phyloP scores from a whole-genome alignment of 768 basidiomycete genomes.

The Boletales sp. region DNA sequence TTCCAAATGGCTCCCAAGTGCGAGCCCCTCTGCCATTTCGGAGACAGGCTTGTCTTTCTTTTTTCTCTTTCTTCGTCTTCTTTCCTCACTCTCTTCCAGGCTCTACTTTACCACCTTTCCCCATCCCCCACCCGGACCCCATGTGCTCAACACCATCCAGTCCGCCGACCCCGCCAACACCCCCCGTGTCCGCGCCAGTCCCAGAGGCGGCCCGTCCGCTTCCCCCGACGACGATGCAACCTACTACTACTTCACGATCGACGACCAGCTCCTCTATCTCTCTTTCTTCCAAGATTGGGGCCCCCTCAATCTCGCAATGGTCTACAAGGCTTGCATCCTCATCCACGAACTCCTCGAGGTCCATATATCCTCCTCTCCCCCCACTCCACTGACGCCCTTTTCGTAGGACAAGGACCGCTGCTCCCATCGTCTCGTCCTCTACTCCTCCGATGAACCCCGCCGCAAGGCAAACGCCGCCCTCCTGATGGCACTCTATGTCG shows the following conservation, averaged over 20 bases:
- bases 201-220: slow-evolving; percentile 55
- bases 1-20: slow-evolving; percentile 44
- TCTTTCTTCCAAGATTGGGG: slow-evolving; percentile 97
- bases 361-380: slow-evolving; percentile 17
- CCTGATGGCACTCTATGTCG: slow-evolving; percentile 90
- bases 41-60: slow-evolving; percentile 55
- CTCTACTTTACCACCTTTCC: slow-evolving; percentile 90
- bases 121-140: slow-evolving; percentile 64
- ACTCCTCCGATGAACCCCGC: slow-evolving; percentile 81
- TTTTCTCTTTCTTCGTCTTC: not conserved
- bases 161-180: slow-evolving; percentile 48
- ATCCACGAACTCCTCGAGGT: slow-evolving; percentile 88
- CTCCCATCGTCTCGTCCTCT: slow-evolving; percentile 78
- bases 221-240: slow-evolving; percentile 71
- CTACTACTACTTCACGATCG: slow-evolving; percentile 91
- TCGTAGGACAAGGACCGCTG: slow-evolving; percentile 69
- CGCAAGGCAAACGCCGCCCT: slow-evolving; percentile 92
- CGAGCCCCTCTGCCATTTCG: slow-evolving; percentile 77
- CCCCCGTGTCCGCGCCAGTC: slow-evolving; percentile 61
- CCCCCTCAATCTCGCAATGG: slow-evolving; percentile 88
- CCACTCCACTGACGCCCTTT: slow-evolving; percentile 20
- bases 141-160: slow-evolving; percentile 60
- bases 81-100: slow-evolving; percentile 36
- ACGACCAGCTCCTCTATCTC: slow-evolving; percentile 88
- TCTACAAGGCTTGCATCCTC: slow-evolving; percentile 88